Percentiles rank a stretch among this genome's conserved stretches.
phyloP scores from a whole-genome alignment of 306 rosid species.

The Quercus wislizeni region DNA sequence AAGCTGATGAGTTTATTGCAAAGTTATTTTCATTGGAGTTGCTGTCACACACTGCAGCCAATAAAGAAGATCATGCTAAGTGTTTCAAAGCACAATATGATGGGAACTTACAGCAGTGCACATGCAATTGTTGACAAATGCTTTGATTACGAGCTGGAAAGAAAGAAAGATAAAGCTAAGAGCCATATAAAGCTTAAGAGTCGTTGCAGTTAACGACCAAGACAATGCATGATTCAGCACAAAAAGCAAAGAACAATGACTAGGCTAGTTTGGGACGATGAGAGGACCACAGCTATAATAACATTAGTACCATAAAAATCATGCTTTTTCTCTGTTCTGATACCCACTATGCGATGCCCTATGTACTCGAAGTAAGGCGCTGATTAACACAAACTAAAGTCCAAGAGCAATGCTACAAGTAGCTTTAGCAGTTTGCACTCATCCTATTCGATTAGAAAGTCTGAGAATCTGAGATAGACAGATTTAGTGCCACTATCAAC shows the following conservation, averaged over 20 bases:
- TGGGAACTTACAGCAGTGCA: neutral
- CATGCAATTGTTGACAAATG: conserved; percentile 27
- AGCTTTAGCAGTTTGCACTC: no score
- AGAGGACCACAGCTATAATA: conserved; percentile 22
- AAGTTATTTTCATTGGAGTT: neutral
- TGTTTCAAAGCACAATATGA: neutral
- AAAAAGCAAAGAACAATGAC: conserved; percentile 2
- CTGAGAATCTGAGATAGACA: no score
- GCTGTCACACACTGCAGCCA: neutral
- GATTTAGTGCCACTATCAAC: neutral
- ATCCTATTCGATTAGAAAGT: no score
- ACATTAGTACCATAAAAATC: neutral
- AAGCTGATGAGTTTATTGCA: neutral
- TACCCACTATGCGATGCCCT: neutral
- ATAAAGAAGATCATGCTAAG: neutral
- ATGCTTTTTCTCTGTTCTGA: neutral
- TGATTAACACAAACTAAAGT: no score
- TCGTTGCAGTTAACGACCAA: conserved; percentile 4
- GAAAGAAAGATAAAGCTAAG: neutral
- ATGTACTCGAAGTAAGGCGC: neutral
- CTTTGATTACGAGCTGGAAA: conserved; percentile 27
- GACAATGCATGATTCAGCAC: conserved; percentile 11
- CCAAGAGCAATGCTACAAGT: no score
- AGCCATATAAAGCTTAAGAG: conserved; percentile 1
- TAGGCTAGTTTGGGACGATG: neutral